Conservation (phyloP, 31 red algal species). For the Asparagopsis taxiformis region DNA sequence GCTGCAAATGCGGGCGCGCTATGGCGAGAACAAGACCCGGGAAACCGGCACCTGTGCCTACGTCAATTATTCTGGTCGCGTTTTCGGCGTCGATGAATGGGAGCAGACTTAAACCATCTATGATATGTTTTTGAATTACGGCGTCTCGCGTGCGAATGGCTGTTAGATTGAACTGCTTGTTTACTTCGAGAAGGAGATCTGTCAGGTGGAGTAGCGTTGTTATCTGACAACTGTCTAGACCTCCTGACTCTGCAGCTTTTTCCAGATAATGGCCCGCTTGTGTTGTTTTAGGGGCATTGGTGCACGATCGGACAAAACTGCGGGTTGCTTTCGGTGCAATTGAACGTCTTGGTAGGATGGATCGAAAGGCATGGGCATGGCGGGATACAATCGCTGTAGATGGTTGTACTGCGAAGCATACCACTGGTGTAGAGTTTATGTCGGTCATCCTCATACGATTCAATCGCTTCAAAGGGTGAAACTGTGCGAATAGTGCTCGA, state of each 20-base stretch:
- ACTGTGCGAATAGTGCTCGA: no score
- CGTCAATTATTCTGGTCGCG: constrained; percentile 58
- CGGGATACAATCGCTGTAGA: no score
- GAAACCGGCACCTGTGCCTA: constrained; percentile 88
- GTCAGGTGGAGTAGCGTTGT: constrained; percentile 14
- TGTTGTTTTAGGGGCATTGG: no score
- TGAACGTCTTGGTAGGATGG: no score
- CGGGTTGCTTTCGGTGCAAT: no score
- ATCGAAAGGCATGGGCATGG: no score
- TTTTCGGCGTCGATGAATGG: constrained; percentile 47
- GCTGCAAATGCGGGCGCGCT: constrained; percentile 55
- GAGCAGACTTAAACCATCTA: constrained; percentile 74
- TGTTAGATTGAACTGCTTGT: constrained; percentile 73
- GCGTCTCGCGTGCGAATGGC: constrained; percentile 72
- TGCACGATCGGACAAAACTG: no score
- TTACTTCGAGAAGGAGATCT: constrained; percentile 24
- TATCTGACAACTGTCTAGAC: neutral
- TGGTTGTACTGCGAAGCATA: no score
- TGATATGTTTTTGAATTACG: constrained; percentile 66
- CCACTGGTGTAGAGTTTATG: no score
- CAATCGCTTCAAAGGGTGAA: no score
- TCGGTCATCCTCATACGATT: no score
- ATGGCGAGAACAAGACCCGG: constrained; percentile 90
- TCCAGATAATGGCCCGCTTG: no score
- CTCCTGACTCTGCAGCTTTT: neutral